phyloP scores from a whole-genome alignment of 176 grass and related monocot genomes.

The Juncus effusus region DNA sequence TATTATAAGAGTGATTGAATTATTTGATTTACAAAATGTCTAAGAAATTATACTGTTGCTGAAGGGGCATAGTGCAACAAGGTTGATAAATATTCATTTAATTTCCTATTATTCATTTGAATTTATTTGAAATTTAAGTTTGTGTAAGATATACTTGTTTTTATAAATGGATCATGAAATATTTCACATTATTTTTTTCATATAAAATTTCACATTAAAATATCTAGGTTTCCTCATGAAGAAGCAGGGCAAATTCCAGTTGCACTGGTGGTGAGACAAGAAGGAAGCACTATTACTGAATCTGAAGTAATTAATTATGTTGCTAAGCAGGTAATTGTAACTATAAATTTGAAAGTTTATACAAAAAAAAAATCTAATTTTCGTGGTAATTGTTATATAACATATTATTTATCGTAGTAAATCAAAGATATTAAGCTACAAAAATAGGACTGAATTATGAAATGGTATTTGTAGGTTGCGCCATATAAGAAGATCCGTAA shows the following conservation, averaged over 20 bases:
- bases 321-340: slow-evolving; percentile 28
- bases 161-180: slow-evolving; percentile 6
- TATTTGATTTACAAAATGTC: no score
- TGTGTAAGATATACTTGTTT: neutral
- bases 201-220: neutral
- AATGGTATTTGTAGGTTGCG: slow-evolving; percentile 29
- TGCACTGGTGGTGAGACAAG: slow-evolving; percentile 29
- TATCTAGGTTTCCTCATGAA: slow-evolving; percentile 36
- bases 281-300: slow-evolving; percentile 21
- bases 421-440: no score
- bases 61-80: no score
- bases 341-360: no score
- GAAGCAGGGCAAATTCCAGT: slow-evolving; percentile 43
- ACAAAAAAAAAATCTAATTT: no score
- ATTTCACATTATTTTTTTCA: neutral
- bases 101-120: neutral
- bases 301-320: slow-evolving; percentile 32
- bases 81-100: no score
- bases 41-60: no score
- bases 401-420: no score
- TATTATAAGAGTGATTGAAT: no score
- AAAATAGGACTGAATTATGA: neutral
- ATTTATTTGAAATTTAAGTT: no score
- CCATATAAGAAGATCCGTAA: slow-evolving; percentile 42
- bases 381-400: no score